These are phyloP conservation scores for Cercospora brassicicola DNA, from an alignment of 2,329 filamentous ascomycete species.

Conservation along the genomic window DNA sequence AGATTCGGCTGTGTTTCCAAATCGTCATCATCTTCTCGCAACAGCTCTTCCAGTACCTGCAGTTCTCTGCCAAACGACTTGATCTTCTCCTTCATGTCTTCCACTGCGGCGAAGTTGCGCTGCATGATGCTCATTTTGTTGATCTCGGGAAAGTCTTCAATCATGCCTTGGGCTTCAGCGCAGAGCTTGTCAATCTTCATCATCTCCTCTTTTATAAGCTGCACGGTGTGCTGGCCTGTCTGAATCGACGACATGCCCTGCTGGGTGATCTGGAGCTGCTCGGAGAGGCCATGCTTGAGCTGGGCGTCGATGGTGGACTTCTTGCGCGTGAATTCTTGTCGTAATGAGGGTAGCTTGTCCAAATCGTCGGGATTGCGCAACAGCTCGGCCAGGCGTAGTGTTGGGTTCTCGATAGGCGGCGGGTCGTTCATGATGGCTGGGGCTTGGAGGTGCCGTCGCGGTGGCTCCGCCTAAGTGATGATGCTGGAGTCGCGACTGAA, in stretches of 20 bases:
- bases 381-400: constrained; percentile 78
- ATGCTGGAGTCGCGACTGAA: not conserved
- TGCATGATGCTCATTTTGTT: constrained; percentile 91
- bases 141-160: constrained; percentile 91
- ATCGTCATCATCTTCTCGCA: constrained; percentile 81
- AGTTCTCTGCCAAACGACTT: constrained; percentile 82
- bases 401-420: constrained; percentile 34
- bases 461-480: not conserved
- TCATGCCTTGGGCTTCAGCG: constrained; percentile 95
- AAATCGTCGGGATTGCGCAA: constrained; percentile 94
- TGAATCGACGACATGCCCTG: constrained; percentile 84
- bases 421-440: constrained; percentile 33
- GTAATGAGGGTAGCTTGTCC: constrained; percentile 88
- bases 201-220: constrained; percentile 95
- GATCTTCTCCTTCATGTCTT: constrained; percentile 88
- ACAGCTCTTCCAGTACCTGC: constrained; percentile 70
- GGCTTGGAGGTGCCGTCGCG: not conserved
- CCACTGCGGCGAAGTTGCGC: constrained; percentile 90
- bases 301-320: constrained; percentile 89
- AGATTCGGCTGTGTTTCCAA: constrained; percentile 89
- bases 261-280: constrained; percentile 93
- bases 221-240: constrained; percentile 87
- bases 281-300: constrained; percentile 80
- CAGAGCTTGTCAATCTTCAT: constrained; percentile 97
- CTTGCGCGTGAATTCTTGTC: constrained; percentile 90